phyloP scores from a whole-genome alignment of 805 yeast species.

The Hagleromyces aurorensis region DNA sequence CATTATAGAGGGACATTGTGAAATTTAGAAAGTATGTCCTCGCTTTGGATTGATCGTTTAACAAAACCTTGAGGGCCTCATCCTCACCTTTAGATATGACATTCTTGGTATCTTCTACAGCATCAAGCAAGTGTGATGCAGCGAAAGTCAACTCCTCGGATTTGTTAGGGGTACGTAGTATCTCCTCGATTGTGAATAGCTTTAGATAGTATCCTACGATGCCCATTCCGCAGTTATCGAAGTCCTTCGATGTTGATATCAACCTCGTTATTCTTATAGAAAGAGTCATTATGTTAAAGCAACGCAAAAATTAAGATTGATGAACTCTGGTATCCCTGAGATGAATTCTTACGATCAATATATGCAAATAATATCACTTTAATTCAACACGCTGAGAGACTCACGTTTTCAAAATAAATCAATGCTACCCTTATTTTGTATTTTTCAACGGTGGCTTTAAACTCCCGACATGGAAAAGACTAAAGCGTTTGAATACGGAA shows the following conservation, averaged over 20 bases:
- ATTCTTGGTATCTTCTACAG: constrained; percentile 52
- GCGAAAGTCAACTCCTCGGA: constrained; percentile 48
- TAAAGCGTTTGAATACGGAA: no score
- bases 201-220: constrained; percentile 30
- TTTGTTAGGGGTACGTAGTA: constrained; percentile 54
- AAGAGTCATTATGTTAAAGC: no score
- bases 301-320: no score
- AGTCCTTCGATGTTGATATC: constrained; percentile 18
- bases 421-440: no score
- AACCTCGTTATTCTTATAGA: constrained; percentile 9
- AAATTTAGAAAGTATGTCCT: constrained; percentile 49
- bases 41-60: constrained; percentile 54
- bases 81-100: constrained; percentile 24
- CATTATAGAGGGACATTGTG: constrained; percentile 49
- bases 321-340: no score
- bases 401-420: no score
- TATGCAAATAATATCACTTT: no score
- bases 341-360: no score
- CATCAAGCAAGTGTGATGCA: constrained; percentile 58
- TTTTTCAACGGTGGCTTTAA: no score
- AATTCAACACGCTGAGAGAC: no score
- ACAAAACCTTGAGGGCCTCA: constrained; percentile 31
- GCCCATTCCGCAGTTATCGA: constrained; percentile 19
- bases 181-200: constrained; percentile 64
- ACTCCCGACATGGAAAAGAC: no score